A percentile compares a stretch with the other conserved stretches of the same genome.
Evolutionary conservation across 169 alveolate species (phyloP).

Genomic region (Eimeria falciformis): DNA sequence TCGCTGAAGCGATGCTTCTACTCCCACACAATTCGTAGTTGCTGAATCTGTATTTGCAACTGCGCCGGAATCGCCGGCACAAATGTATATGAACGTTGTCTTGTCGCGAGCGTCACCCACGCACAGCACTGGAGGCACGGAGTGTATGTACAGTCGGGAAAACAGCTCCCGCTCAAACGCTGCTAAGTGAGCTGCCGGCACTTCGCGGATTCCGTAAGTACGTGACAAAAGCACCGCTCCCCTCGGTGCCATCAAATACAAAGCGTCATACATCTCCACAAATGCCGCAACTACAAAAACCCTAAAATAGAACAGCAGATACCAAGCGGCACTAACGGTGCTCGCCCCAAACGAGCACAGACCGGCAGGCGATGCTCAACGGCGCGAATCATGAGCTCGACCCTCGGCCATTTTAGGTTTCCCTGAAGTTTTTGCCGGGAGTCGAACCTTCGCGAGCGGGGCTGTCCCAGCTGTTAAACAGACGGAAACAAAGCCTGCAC

Average conservation of each 20-base stretch:
- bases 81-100: not conserved
- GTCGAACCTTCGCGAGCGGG: too few relatives aligned
- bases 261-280: constrained; percentile 4
- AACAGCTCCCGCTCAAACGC: not conserved
- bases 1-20: not conserved
- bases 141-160: constrained; percentile 1
- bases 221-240: constrained; percentile 1
- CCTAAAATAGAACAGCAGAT: too few relatives aligned
- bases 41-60: not conserved
- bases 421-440: too few relatives aligned
- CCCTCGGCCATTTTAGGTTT: too few relatives aligned
- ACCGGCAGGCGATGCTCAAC: too few relatives aligned
- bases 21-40: not conserved
- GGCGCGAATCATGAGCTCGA: too few relatives aligned
- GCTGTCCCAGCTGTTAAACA: too few relatives aligned
- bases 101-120: not conserved
- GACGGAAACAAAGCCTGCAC: too few relatives aligned
- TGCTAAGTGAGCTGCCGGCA: constrained; percentile 9
- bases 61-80: not conserved
- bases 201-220: not conserved
- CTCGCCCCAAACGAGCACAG: too few relatives aligned
- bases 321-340: too few relatives aligned
- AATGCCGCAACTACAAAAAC: too few relatives aligned
- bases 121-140: constrained; percentile 18
- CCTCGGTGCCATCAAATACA: not conserved